Evolutionary conservation across 768 basidiomycete species (phyloP).

Genomic region (Antrodiella citrinella): DNA sequence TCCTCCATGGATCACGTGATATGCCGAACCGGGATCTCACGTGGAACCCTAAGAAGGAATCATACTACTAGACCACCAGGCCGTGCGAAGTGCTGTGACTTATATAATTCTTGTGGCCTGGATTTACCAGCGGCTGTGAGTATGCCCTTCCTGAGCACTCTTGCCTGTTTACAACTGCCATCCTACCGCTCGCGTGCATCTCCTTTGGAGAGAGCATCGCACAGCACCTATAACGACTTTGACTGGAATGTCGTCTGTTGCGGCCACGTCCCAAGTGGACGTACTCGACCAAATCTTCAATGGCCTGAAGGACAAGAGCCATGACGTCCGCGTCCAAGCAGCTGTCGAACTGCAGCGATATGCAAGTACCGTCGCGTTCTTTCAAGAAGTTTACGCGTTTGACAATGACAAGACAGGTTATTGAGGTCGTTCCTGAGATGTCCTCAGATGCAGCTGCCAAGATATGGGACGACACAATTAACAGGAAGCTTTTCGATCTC

Average conservation of each 20-base stretch:
- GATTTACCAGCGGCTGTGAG: no score
- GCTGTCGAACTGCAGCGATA: constrained; percentile 70
- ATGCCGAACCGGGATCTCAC: no score
- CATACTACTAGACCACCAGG: constrained; percentile 61
- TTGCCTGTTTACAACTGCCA: no score
- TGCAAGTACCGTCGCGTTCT: constrained; percentile 37
- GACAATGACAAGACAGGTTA: constrained; percentile 40
- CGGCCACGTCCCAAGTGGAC: constrained; percentile 50
- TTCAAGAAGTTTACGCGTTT: neutral
- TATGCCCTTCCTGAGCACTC: no score
- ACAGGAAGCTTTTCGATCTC: constrained; percentile 69
- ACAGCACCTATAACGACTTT: neutral
- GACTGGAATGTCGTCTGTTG: constrained; percentile 55
- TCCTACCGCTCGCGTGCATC: neutral
- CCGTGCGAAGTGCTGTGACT: constrained; percentile 15
- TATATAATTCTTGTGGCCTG: no score
- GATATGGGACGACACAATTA: constrained; percentile 82
- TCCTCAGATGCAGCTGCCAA: constrained; percentile 74
- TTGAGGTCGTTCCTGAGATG: constrained; percentile 68
- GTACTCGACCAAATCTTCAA: constrained; percentile 60
- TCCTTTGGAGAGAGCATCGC: neutral
- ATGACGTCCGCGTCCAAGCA: constrained; percentile 57
- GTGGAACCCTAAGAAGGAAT: constrained; percentile 60
- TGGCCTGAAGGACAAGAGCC: constrained; percentile 53
- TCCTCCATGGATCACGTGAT: constrained; percentile 41